Conservation (phyloP, 2,329 filamentous ascomycete species). For the Capronia coronata region DNA sequence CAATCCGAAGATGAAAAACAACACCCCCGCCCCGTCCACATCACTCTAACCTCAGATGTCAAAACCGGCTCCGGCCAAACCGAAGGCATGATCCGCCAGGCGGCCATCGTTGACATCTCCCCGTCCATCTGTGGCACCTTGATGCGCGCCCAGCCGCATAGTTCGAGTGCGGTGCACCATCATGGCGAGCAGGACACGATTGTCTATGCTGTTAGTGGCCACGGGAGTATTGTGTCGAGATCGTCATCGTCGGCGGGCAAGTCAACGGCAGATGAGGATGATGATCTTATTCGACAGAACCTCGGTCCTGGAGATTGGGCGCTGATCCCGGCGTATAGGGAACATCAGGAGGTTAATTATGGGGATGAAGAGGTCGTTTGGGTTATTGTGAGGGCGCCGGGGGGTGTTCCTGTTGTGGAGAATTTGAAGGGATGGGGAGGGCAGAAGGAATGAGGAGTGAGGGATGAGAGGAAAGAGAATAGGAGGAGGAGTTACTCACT, state of each 20-base stretch:
- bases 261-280: conserved; percentile 29
- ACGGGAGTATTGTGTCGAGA: conserved; percentile 49
- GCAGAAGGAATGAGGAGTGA: too few species aligned
- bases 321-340: conserved; percentile 61
- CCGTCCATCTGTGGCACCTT: conserved; percentile 61
- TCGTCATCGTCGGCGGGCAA: too few species aligned
- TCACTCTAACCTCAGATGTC: conserved; percentile 47
- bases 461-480: too few species aligned
- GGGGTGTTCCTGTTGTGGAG: conserved; percentile 52
- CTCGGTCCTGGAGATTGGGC: conserved; percentile 62
- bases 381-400: conserved; percentile 59
- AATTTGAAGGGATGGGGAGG: conserved; percentile 57
- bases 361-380: conserved; percentile 57
- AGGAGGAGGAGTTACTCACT: too few species aligned
- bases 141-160: conserved; percentile 57
- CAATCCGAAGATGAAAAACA: neutral
- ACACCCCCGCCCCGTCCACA: conserved; percentile 40
- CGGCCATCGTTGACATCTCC: conserved; percentile 39
- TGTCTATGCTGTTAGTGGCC: conserved; percentile 58
- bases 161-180: conserved; percentile 59
- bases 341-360: conserved; percentile 65
- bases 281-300: conserved; percentile 52
- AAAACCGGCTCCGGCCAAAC: conserved; percentile 42
- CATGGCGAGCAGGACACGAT: conserved; percentile 64
- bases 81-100: conserved; percentile 42